Conservation (phyloP, 257 asterid species). For the Rehmannia glutinosa region DNA sequence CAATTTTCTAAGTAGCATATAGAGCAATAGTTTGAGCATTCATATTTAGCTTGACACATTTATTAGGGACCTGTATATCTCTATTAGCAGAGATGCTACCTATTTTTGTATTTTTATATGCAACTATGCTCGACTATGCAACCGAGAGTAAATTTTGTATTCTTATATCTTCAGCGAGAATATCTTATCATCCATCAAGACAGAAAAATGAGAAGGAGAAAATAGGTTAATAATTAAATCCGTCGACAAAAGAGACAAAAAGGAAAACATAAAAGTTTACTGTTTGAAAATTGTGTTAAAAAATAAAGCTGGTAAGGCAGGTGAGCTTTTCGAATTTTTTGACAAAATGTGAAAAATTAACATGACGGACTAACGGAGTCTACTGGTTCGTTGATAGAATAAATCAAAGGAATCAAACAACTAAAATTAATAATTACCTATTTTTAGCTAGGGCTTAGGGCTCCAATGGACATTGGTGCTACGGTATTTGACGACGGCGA, state of each 20-base stretch:
- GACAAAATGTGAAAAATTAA: conserved; percentile 11
- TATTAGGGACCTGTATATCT: conserved; percentile 7
- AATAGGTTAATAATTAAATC: not conserved
- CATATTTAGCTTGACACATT: conserved; percentile 7
- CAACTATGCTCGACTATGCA: conserved; percentile 24
- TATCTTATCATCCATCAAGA: conserved; percentile 8
- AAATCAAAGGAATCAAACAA: no score
- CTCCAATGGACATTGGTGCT: no score
- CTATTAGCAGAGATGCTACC: conserved; percentile 16
- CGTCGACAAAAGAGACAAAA: not conserved
- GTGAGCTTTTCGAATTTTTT: not conserved
- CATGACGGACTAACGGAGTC: conserved; percentile 41
- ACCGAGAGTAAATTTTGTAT: conserved; percentile 29
- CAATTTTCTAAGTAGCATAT: not conserved
- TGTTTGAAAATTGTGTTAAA: conserved; percentile 27
- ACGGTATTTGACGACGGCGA: no score
- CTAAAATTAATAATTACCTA: no score
- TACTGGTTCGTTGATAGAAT: no score
- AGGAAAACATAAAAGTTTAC: conserved; percentile 24
- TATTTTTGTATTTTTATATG: conserved; percentile 35
- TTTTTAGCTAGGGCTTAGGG: no score
- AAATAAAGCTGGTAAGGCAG: conserved; percentile 25
- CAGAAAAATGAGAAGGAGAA: not conserved
- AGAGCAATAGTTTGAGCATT: not conserved
- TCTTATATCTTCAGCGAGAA: conserved; percentile 16